A percentile compares a stretch with the other conserved stretches of the same genome.
Conservation (phyloP, 1,284 basidiomycete species). For the Cutaneotrichosporon cyanovorans region DNA sequence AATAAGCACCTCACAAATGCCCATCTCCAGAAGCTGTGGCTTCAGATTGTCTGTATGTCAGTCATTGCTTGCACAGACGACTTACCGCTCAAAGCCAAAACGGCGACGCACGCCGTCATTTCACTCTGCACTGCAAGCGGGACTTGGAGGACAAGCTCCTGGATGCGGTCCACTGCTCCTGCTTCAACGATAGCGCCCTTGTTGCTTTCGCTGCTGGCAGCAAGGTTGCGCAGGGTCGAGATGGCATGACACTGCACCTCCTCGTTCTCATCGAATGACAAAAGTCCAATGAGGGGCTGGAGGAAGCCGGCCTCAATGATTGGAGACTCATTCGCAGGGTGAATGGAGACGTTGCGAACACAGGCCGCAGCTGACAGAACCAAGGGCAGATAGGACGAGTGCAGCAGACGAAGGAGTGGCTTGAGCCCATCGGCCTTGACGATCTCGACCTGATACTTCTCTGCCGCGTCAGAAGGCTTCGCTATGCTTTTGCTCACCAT, state of each 20-base stretch:
- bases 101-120: constrained; percentile 98
- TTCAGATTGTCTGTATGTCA: constrained; percentile 73
- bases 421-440: constrained; percentile 92
- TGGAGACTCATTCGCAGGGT: constrained; percentile 96
- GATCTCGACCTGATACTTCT: constrained; percentile 99
- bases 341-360: constrained; percentile 98
- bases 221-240: constrained; percentile 91
- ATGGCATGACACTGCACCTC: constrained; percentile 99
- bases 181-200: constrained; percentile 98
- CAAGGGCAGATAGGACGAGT: constrained; percentile 96
- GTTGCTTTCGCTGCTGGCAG: constrained; percentile 96
- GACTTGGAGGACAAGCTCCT: constrained; percentile 89
- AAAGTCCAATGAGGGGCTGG: constrained; percentile 87
- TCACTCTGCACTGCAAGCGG: constrained; percentile 97
- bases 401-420: constrained; percentile 85
- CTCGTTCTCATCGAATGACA: constrained; percentile 98
- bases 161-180: constrained; percentile 96
- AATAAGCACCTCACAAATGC: constrained; percentile 94
- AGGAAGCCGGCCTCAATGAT: constrained; percentile 99
- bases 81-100: constrained; percentile 80
- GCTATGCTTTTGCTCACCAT: constrained; percentile 56
- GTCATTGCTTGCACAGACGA: neutral
- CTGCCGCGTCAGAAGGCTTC: constrained; percentile 48
- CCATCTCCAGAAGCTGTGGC: constrained; percentile 92
- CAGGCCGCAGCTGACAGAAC: constrained; percentile 98